Conservation (phyloP, 2,329 filamentous ascomycete species). For the Neofusicoccum parvum region DNA sequence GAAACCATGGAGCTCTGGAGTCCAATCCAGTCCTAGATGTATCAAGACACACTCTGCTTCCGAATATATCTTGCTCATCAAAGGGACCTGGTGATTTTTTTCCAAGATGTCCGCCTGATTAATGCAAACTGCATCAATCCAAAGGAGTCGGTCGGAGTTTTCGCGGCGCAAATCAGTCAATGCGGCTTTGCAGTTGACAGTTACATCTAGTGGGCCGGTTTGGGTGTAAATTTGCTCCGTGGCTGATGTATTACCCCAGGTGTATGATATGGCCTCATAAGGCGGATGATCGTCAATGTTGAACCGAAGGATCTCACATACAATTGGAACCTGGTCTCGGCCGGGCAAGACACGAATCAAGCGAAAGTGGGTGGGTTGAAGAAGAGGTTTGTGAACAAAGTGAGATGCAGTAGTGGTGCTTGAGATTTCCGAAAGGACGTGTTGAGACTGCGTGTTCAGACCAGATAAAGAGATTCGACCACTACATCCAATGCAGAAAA, state of each 20-base stretch:
- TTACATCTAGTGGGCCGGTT: neutral
- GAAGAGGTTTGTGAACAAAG: neutral
- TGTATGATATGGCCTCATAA: conserved; percentile 25
- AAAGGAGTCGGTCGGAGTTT: neutral
- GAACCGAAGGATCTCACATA: neutral
- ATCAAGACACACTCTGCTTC: conserved; percentile 23
- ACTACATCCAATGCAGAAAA: neutral
- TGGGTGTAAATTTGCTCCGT: neutral
- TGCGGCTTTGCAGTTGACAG: neutral
- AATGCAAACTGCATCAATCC: conserved; percentile 18
- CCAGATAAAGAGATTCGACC: neutral
- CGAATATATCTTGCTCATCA: conserved; percentile 4
- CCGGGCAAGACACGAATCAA: neutral
- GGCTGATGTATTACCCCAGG: conserved; percentile 21
- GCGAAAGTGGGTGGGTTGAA: neutral
- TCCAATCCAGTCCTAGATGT: conserved; percentile 7
- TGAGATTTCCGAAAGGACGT: no score
- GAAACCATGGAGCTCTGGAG: neutral
- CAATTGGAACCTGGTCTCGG: neutral
- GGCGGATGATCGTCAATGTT: neutral
- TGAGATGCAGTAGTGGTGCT: no score
- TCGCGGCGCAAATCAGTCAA: neutral
- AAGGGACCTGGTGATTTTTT: neutral
- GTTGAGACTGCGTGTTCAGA: no score
- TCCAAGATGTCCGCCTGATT: neutral